phyloP scores from a whole-genome alignment of 345 rosid species.

The Salix brachista region DNA sequence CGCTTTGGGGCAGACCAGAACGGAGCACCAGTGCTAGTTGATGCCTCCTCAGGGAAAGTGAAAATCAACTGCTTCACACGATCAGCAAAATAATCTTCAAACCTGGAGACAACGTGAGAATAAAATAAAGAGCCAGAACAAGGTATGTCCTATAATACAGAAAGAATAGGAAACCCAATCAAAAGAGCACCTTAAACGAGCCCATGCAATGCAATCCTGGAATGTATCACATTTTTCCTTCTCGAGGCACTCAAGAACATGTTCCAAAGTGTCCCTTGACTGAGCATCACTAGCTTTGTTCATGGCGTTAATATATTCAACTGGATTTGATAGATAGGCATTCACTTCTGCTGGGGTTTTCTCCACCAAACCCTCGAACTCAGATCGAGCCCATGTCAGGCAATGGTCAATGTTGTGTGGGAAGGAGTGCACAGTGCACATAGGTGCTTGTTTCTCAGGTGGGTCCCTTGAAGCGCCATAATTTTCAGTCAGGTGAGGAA shows the following conservation, averaged over 20 bases:
- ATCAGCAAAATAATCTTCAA: conserved; percentile 81
- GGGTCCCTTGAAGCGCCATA: conserved; percentile 99
- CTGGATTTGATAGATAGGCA: conserved; percentile 77
- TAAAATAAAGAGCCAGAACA: conserved; percentile 13
- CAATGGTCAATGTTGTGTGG: conserved; percentile 99
- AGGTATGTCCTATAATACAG: too few species aligned
- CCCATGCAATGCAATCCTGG: conserved; percentile 95
- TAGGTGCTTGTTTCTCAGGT: conserved; percentile 99
- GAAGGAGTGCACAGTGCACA: conserved; percentile 99
- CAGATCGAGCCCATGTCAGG: conserved; percentile 98
- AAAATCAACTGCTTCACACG: conserved; percentile 81
- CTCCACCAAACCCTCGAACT: conserved; percentile 97
- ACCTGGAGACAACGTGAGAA: conserved; percentile 43
- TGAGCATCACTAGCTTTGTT: conserved; percentile 92
- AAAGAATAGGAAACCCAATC: conserved; percentile 3
- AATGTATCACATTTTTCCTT: conserved; percentile 77
- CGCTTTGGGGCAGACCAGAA: conserved; percentile 99
- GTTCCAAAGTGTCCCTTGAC: conserved; percentile 86
- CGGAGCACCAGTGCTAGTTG: conserved; percentile 84
- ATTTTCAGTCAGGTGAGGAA: conserved; percentile 95
- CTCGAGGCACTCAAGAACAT: conserved; percentile 86
- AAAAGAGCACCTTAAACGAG: conserved; percentile 66
- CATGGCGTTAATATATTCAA: conserved; percentile 65
- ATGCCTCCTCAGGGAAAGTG: conserved; percentile 95
- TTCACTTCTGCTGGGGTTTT: conserved; percentile 96